Conservation (phyloP, 1,139 yeast genomes). For the Kazachstania sp. region DNA sequence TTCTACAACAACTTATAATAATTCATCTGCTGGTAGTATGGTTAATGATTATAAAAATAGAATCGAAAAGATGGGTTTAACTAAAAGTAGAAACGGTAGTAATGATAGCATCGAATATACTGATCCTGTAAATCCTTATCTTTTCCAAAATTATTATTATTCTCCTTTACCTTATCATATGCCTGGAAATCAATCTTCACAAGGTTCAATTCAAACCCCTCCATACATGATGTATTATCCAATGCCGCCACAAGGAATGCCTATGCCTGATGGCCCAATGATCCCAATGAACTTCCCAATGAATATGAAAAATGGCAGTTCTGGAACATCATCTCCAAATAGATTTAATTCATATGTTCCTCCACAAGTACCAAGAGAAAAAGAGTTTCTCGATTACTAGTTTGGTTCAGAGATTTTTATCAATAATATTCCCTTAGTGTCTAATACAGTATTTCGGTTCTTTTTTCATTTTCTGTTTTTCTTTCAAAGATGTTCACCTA, state of each 20-base stretch:
- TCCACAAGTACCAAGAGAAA: neutral
- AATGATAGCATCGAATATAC: constrained; percentile 8
- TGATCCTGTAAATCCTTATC: constrained; percentile 25
- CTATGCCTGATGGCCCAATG: constrained; percentile 11
- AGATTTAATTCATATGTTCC: constrained; percentile 1
- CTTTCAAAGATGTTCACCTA: no score
- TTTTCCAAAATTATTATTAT: constrained; percentile 25
- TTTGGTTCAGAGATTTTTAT: neutral
- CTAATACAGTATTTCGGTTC: no score
- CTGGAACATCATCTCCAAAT: neutral
- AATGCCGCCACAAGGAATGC: constrained; percentile 24
- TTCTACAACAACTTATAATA: constrained; percentile 21
- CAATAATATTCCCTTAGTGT: neutral
- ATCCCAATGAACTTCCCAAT: constrained; percentile 4
- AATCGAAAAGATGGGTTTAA: constrained; percentile 3
- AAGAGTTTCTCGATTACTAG: constrained; percentile 5
- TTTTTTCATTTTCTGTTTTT: no score
- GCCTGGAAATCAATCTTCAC: constrained; percentile 18
- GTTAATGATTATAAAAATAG: constrained; percentile 11
- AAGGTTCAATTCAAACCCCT: constrained; percentile 15
- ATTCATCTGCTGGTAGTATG: constrained; percentile 25
- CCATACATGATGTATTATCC: constrained; percentile 30
- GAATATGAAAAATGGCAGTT: neutral
- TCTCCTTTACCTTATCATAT: constrained; percentile 28
- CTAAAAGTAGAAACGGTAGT: constrained; percentile 9